Conservation (phyloP, 2,329 filamentous ascomycete species). For the Colletotrichum paranaense region DNA sequence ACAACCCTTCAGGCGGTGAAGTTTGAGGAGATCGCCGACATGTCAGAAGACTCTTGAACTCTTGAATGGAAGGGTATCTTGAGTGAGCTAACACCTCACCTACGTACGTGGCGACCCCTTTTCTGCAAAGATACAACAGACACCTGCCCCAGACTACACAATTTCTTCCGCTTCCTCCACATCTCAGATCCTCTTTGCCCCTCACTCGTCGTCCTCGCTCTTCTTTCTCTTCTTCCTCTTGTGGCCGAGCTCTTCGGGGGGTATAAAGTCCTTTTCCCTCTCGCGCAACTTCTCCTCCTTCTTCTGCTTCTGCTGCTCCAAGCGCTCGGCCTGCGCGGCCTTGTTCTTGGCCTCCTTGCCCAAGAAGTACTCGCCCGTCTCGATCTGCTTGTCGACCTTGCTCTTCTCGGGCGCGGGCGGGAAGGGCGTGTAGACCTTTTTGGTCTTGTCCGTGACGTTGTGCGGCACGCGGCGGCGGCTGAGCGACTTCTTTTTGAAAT, state of each 20-base stretch:
- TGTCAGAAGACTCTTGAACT: constrained; percentile 20
- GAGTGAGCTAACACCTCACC: constrained; percentile 30
- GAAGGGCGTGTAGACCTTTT: constrained; percentile 97
- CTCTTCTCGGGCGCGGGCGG: constrained; percentile 97
- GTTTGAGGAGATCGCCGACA: not conserved
- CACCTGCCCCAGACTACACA: constrained; percentile 3
- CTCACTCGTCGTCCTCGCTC: constrained; percentile 45
- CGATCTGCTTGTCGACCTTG: constrained; percentile 98
- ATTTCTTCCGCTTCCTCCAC: not conserved
- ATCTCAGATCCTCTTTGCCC: not conserved
- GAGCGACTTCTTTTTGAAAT: constrained; percentile 95
- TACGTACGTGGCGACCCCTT: constrained; percentile 10
- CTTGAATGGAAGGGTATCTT: constrained; percentile 36
- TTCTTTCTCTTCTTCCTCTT: constrained; percentile 75
- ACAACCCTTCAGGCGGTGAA: not conserved
- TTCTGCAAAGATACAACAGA: constrained; percentile 13
- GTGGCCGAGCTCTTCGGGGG: constrained; percentile 79
- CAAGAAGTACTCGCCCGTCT: constrained; percentile 96
- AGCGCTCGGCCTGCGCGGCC: constrained; percentile 79
- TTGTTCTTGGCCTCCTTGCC: constrained; percentile 93
- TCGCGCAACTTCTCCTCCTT: constrained; percentile 90
- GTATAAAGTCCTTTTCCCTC: constrained; percentile 85
- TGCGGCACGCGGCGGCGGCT: constrained; percentile 84
- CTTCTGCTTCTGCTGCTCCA: constrained; percentile 87
- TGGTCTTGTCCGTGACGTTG: constrained; percentile 91